A percentile compares a stretch with the other conserved stretches of the same genome.
Evolutionary conservation across 768 basidiomycete genomes (phyloP).

Genomic region (Suillus variegatus): DNA sequence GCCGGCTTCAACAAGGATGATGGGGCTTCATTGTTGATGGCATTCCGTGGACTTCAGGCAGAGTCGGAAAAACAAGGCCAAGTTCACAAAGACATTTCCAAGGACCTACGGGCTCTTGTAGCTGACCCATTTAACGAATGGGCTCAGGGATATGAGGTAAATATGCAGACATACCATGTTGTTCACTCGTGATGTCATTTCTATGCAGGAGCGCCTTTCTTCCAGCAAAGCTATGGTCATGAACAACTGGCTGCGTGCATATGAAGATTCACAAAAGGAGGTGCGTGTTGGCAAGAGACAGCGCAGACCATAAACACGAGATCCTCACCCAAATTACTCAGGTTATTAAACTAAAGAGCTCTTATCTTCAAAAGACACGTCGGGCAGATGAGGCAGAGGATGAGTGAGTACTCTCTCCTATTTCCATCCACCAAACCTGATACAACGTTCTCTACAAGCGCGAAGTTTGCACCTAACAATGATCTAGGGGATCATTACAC

Average conservation of each 20-base stretch:
- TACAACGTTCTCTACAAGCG: conserved; percentile 45
- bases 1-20: conserved; percentile 79
- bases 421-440: conserved; percentile 7
- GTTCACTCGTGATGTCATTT: conserved; percentile 3
- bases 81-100: conserved; percentile 68
- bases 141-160: conserved; percentile 73
- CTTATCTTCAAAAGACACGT: conserved; percentile 76
- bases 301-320: not conserved
- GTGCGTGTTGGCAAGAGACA: conserved; percentile 36
- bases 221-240: conserved; percentile 59
- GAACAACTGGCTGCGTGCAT: conserved; percentile 67
- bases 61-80: conserved; percentile 75
- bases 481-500: conserved; percentile 74
- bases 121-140: conserved; percentile 81
- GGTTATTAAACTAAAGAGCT: conserved; percentile 68
- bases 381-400: conserved; percentile 92
- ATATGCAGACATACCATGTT: conserved; percentile 8
- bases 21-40: conserved; percentile 77
- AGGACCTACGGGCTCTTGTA: conserved; percentile 74
- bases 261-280: conserved; percentile 68
- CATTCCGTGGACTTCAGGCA: conserved; percentile 77
- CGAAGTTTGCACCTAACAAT: conserved; percentile 80
- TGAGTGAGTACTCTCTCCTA: conserved; percentile 60
- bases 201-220: conserved; percentile 56
- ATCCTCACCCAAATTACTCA: conserved; percentile 19